These are phyloP conservation scores for Triticum turgidum DNA, from an alignment of 176 grass and related monocot genomes.

Conservation along the genomic window DNA sequence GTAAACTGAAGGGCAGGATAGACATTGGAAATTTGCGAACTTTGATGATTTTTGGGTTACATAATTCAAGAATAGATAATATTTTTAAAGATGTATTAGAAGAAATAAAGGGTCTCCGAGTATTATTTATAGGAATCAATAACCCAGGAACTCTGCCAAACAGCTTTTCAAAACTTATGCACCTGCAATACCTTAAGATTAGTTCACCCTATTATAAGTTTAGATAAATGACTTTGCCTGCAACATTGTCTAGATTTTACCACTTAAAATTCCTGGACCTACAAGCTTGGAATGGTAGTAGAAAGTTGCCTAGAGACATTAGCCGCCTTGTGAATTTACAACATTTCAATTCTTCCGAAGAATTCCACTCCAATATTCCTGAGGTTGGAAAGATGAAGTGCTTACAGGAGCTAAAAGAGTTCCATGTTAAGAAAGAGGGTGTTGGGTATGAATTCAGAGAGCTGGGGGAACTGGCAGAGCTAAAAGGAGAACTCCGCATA, in stretches of 20 bases:
- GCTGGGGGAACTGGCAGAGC: not conserved
- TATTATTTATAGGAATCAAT: not conserved
- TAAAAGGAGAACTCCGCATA: not conserved
- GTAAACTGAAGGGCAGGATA: not conserved
- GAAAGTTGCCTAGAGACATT: not conserved
- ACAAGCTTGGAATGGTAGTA: not conserved
- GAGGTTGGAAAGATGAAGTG: not conserved
- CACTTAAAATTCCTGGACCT: not conserved
- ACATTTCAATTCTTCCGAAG: not conserved
- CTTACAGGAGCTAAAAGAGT: not conserved
- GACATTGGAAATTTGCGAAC: not conserved
- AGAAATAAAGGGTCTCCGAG: not conserved
- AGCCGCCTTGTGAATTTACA: not conserved
- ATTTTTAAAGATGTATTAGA: not conserved
- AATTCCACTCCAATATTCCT: not conserved
- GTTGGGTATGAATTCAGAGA: not conserved
- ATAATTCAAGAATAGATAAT: not conserved
- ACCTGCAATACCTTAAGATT: not conserved
- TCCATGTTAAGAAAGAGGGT: not conserved
- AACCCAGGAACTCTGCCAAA: not conserved
- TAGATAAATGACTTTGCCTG: not conserved
- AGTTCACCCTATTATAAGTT: fast-evolving
- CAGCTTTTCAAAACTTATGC: not conserved
- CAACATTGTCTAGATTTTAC: not conserved
- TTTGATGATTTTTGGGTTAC: not conserved